Base-by-base conservation (phyloP, 1,284 basidiomycete genomes). In the Cryptococcus maquisensis region DNA sequence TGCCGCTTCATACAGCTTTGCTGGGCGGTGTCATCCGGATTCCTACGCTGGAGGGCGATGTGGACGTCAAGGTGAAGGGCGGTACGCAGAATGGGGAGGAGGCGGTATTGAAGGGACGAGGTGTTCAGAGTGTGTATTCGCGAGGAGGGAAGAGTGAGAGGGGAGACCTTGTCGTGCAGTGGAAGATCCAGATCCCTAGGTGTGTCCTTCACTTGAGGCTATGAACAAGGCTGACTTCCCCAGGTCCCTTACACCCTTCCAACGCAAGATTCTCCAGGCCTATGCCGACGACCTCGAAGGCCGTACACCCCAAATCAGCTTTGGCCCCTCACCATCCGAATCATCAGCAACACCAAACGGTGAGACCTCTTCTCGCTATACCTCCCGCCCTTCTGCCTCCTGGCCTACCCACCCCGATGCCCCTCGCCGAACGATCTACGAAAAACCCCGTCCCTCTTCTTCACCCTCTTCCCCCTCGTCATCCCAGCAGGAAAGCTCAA, bases 1-100 rank as follows among this genome's bases (percentile, higher is more conserved):
- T 99, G 62, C 95, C 96, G 18, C 81, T 98, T 67, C 90, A 98
- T 71, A 84, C 83, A 5, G 96, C 96, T 8, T 79, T 98, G 45
- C 82, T 98, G 23, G 95, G 95, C 47, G 96, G 96, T 42, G 84
- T 84, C 65, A 88, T 94, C 44, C 84, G 92, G 39, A 89, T 99
- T 47, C 94, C 94, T 23, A 98, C 96, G 23, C 80, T 98, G 26
- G 94, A 98, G 63, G 91, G 94, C 41, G 90, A 96, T 52, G 93
- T 98, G 9, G 93, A 98, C 59, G 90, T 99, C 47, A 87, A 90
- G 57, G 85, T 99, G 47, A 91, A 94, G 45, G 81, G 82, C 36
- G 95, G 96, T 44, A 98, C 96, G 3, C 95, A 98, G 76, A 90
- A 89, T 66, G 94, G 93, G 18, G 92, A 98, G 77, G 93, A 98